Conservation (phyloP, 768 basidiomycete genomes). For the Antrodiella citrinella region DNA sequence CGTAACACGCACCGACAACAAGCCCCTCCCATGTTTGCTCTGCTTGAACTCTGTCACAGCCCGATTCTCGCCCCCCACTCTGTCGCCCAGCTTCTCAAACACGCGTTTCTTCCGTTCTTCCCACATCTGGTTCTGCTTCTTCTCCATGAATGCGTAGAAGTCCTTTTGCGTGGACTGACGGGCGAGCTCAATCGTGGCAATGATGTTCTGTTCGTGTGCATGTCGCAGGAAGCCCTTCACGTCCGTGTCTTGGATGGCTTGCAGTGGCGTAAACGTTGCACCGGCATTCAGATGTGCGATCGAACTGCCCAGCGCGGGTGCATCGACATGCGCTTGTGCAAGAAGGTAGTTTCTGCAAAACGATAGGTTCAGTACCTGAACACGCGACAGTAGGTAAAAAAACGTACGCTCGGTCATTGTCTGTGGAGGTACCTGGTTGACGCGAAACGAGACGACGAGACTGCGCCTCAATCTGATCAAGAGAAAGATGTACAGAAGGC, state of each 20-base stretch:
- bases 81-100: conserved; percentile 82
- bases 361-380: neutral
- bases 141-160: conserved; percentile 76
- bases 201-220: conserved; percentile 90
- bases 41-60: conserved; percentile 55
- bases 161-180: conserved; percentile 77
- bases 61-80: conserved; percentile 46
- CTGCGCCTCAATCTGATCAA: conserved; percentile 94
- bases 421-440: conserved; percentile 53
- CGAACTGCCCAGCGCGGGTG: conserved; percentile 73
- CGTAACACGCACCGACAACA: conserved; percentile 37
- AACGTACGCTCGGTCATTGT: conserved; percentile 68
- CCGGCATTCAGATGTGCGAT: conserved; percentile 79
- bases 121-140: conserved; percentile 74
- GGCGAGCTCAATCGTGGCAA: conserved; percentile 89
- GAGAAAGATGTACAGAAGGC: conserved; percentile 80
- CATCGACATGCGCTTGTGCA: conserved; percentile 90
- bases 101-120: conserved; percentile 84
- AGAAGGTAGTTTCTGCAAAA: conserved; percentile 74
- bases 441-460: conserved; percentile 76
- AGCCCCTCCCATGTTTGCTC: conserved; percentile 48
- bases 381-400: conserved; percentile 6
- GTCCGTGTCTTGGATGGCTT: conserved; percentile 90
- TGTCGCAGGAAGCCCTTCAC: conserved; percentile 92
- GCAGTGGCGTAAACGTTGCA: conserved; percentile 81